Conservation (phyloP, 75 land plant species). For the Pinus taeda region DNA sequence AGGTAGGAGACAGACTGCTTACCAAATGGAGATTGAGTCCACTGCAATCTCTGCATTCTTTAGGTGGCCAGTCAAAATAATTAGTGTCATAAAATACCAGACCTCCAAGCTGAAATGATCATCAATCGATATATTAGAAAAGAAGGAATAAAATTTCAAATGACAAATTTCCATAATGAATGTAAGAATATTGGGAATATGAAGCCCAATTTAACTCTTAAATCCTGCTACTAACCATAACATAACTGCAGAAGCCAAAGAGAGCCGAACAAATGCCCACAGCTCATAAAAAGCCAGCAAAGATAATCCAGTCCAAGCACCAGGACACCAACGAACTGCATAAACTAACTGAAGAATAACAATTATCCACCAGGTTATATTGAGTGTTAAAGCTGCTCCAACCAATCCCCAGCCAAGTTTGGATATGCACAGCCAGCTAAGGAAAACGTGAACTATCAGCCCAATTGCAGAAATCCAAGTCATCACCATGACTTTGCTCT, state of each 20-base stretch:
- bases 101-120: slow-evolving; percentile 38
- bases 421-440: slow-evolving; percentile 24
- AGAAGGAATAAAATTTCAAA: neutral
- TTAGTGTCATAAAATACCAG: slow-evolving; percentile 41
- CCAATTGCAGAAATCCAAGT: slow-evolving; percentile 14
- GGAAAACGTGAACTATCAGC: slow-evolving; percentile 14
- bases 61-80: slow-evolving; percentile 37
- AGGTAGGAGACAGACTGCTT: neutral
- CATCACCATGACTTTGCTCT: slow-evolving; percentile 29
- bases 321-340: slow-evolving; percentile 9
- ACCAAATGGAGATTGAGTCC: slow-evolving; percentile 59
- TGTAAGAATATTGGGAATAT: neutral
- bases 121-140: neutral
- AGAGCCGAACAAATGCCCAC: slow-evolving; percentile 11
- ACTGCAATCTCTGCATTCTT: slow-evolving; percentile 34
- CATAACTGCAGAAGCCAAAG: slow-evolving; percentile 26
- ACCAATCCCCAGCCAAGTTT: slow-evolving; percentile 16
- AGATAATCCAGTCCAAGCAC: slow-evolving; percentile 21
- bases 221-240: slow-evolving; percentile 11
- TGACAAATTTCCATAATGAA: neutral
- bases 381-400: slow-evolving; percentile 24
- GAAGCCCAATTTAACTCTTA: neutral
- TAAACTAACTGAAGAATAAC: slow-evolving; percentile 18
- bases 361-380: slow-evolving; percentile 21
- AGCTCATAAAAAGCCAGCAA: slow-evolving; percentile 18